These are phyloP conservation scores for Taphrina pruni DNA, from an alignment of 1,139 yeast genomes.

Conservation along the genomic window DNA sequence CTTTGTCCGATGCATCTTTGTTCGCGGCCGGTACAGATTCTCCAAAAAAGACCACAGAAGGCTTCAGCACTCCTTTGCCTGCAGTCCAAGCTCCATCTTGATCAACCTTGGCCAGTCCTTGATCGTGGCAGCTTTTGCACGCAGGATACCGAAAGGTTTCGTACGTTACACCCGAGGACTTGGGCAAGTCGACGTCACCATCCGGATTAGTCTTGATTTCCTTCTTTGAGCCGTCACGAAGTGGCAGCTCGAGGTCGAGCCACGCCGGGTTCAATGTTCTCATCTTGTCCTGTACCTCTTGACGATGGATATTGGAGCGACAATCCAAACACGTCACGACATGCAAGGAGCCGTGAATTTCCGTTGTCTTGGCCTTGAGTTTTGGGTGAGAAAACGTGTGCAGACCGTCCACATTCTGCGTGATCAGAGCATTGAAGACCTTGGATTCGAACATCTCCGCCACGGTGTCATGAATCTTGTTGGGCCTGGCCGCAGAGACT, in stretches of 20 bases:
- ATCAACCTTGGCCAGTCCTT: conserved; percentile 43
- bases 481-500: conserved; percentile 46
- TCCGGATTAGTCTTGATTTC: conserved; percentile 47
- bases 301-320: conserved; percentile 43
- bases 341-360: conserved; percentile 48
- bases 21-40: conserved; percentile 46
- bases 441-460: conserved; percentile 44
- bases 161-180: conserved; percentile 42
- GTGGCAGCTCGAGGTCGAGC: conserved; percentile 43
- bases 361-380: conserved; percentile 45
- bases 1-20: conserved; percentile 45
- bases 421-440: conserved; percentile 44
- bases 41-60: conserved; percentile 48
- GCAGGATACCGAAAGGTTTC: conserved; percentile 47
- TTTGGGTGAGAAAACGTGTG: conserved; percentile 44
- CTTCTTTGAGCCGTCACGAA: conserved; percentile 34
- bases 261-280: conserved; percentile 46
- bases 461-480: conserved; percentile 45
- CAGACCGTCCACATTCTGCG: conserved; percentile 48
- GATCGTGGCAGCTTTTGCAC: conserved; percentile 45
- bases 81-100: conserved; percentile 46
- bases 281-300: conserved; percentile 44
- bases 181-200: conserved; percentile 48
- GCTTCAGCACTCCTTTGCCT: conserved; percentile 47
- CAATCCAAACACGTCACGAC: conserved; percentile 47